Percentiles rank a stretch among this genome's conserved stretches.
These are phyloP conservation scores for Beauveria australis DNA, from an alignment of 2,329 filamentous ascomycete genomes.

Conservation along the genomic window DNA sequence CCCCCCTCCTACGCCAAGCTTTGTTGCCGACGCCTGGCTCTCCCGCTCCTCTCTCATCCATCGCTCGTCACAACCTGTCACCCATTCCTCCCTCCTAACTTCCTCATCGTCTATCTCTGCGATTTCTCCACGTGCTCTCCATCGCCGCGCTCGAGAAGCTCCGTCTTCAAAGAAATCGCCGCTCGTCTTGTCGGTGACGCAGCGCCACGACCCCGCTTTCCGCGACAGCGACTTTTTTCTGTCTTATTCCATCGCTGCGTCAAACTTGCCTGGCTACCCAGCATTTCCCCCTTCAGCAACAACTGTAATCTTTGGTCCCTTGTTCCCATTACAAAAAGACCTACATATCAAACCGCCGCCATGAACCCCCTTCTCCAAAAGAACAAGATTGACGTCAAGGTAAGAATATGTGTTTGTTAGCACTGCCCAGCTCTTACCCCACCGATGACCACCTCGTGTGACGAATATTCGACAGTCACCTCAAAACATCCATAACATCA, in stretches of 20 bases:
- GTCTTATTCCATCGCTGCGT: background rate
- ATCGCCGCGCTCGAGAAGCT: background rate
- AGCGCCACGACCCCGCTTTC: constrained; percentile 4
- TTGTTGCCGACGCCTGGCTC: background rate
- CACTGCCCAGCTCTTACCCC: background rate
- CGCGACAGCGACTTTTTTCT: constrained; percentile 1
- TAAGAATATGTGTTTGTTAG: constrained; percentile 41
- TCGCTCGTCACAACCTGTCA: background rate
- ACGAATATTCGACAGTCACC: background rate
- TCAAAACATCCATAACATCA: background rate
- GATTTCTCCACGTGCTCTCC: background rate
- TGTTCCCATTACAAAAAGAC: background rate
- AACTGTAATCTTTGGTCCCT: background rate
- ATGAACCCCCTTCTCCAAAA: constrained; percentile 98
- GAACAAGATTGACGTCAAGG: constrained; percentile 96
- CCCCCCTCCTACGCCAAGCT: background rate
- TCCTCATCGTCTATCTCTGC: background rate
- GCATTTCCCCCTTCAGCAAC: background rate
- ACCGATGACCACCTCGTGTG: background rate
- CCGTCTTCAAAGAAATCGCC: background rate
- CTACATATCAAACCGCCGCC: constrained; percentile 20
- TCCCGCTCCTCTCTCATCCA: background rate
- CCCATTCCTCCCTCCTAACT: background rate
- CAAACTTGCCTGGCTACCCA: background rate
- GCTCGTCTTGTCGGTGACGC: constrained; percentile 1